phyloP scores from a whole-genome alignment of 2,329 filamentous ascomycete species.

The Teratosphaeria zuluensis region DNA sequence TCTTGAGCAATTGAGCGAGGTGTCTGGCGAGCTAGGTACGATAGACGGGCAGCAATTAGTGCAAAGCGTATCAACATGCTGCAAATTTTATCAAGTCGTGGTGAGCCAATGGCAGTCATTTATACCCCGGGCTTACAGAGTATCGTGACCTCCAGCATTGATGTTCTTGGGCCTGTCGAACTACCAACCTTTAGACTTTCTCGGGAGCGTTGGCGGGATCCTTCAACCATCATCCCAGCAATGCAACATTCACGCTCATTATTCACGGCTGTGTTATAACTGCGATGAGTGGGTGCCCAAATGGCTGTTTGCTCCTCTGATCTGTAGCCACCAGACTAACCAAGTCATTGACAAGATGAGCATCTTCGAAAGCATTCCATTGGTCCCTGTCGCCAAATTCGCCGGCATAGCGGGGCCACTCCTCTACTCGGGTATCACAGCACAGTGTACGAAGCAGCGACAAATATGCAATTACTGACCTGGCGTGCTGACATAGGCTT shows the following conservation, averaged over 20 bases:
- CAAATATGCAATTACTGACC: background rate
- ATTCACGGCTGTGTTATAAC: background rate
- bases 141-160: background rate
- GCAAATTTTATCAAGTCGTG: background rate
- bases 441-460: conserved; percentile 9
- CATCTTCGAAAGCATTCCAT: background rate
- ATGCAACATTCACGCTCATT: background rate
- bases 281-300: background rate
- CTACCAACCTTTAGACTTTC: background rate
- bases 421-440: conserved; percentile 15
- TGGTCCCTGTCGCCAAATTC: conserved; percentile 9
- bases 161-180: background rate
- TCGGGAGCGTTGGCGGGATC: background rate
- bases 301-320: background rate
- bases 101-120: too few relatives aligned
- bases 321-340: background rate
- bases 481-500: conserved; percentile 8
- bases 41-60: background rate
- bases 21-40: background rate
- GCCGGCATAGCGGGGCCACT: conserved; percentile 15
- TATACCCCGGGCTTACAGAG: background rate
- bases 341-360: background rate
- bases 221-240: background rate
- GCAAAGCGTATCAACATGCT: background rate
- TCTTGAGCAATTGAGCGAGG: conserved; percentile 1